Percentiles rank a stretch among this genome's conserved stretches.
These are phyloP conservation scores for Geranium rotundifolium DNA, from an alignment of 345 rosid genomes.

Conservation along the genomic window DNA sequence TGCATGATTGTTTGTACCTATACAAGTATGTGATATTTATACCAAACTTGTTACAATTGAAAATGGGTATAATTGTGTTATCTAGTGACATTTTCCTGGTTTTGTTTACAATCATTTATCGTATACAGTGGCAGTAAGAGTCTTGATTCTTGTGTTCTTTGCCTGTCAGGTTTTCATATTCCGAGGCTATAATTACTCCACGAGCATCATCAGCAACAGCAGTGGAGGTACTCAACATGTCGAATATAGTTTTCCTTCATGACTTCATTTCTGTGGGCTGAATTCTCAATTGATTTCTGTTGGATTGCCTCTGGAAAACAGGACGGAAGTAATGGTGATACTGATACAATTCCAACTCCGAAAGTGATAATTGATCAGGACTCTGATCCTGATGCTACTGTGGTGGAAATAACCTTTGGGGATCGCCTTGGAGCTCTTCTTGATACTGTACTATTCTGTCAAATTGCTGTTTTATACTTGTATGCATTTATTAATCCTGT, in stretches of 20 bases:
- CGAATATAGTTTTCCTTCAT: not conserved
- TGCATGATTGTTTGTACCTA: not conserved
- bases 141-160: slow-evolving; percentile 9
- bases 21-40: no score
- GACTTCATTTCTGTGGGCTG: not conserved
- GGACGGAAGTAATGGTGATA: slow-evolving; percentile 49
- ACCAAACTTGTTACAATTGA: no score
- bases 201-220: slow-evolving; percentile 61
- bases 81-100: no score
- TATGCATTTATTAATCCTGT: not conserved
- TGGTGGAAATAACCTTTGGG: slow-evolving; percentile 83
- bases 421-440: slow-evolving; percentile 97
- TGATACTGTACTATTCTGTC: slow-evolving; percentile 54
- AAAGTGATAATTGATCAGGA: slow-evolving; percentile 90
- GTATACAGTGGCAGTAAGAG: not conserved
- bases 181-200: slow-evolving; percentile 21
- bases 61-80: no score
- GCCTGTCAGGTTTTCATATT: slow-evolving; percentile 33
- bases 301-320: slow-evolving; percentile 19
- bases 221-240: slow-evolving; percentile 47
- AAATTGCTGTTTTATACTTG: slow-evolving; percentile 2
- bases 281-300: slow-evolving; percentile 3
- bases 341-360: slow-evolving; percentile 70
- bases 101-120: no score
- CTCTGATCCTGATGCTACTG: slow-evolving; percentile 80